phyloP scores from a whole-genome alignment of 345 rosid species.

The Populus simonii region DNA sequence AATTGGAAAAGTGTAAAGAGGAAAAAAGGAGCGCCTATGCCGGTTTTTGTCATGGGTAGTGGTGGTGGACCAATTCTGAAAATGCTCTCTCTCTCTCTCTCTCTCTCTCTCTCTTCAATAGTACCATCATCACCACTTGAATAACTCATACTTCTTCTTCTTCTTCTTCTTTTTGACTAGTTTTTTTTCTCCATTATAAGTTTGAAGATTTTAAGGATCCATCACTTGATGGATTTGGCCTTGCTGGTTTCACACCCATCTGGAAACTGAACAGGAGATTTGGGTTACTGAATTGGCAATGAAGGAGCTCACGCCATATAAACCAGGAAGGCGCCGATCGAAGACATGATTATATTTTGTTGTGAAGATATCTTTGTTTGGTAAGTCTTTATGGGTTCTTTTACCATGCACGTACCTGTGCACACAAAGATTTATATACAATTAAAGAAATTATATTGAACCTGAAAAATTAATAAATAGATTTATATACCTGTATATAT shows the following conservation, averaged over 20 bases:
- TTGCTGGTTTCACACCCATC: neutral
- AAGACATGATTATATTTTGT: no score
- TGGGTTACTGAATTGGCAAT: no score
- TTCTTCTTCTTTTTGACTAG: neutral
- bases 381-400: no score
- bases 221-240: neutral
- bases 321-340: no score
- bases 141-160: neutral
- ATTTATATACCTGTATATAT: no score
- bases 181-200: neutral
- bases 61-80: slow-evolving; percentile 30
- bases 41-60: slow-evolving; percentile 5
- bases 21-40: neutral
- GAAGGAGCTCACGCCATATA: no score
- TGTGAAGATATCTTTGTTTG: no score
- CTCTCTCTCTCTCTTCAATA: neutral
- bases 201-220: neutral
- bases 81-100: neutral
- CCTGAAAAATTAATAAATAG: no score
- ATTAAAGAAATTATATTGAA: no score
- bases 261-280: neutral
- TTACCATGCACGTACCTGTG: no score
- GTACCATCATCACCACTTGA: neutral
- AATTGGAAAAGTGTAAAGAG: neutral
- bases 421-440: no score